Evolutionary conservation across 257 asterid species (phyloP).

Genomic region (Eucommia ulmoides): DNA sequence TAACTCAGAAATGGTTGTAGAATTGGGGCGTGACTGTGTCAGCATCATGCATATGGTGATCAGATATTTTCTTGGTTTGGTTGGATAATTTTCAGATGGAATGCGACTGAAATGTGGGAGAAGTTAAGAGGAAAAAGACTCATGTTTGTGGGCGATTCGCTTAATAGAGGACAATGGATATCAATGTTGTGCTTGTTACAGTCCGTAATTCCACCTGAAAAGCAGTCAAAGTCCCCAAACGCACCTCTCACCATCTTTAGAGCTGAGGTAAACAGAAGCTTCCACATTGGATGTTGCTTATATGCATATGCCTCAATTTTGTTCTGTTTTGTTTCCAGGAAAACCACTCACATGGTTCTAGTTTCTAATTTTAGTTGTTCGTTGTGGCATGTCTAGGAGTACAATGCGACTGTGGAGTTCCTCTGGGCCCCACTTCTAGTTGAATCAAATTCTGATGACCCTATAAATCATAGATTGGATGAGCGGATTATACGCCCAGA

Average conservation of each 20-base stretch:
- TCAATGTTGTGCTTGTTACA: constrained; percentile 81
- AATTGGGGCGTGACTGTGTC: too few species aligned
- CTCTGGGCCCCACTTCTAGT: constrained; percentile 96
- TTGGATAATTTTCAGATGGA: constrained; percentile 48
- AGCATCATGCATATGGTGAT: too few species aligned
- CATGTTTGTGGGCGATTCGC: constrained; percentile 93
- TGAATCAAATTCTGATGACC: constrained; percentile 82
- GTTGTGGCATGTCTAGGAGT: constrained; percentile 31
- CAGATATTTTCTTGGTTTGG: constrained; percentile 2
- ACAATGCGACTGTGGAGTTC: constrained; percentile 80
- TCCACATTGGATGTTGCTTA: not conserved
- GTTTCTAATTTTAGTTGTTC: not conserved
- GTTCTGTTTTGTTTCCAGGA: not conserved
- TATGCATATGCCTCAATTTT: not conserved
- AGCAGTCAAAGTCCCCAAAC: constrained; percentile 71
- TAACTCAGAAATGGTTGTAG: too few species aligned
- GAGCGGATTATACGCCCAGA: constrained; percentile 84
- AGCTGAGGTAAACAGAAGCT: constrained; percentile 50
- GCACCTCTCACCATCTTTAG: constrained; percentile 72
- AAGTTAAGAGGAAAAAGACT: constrained; percentile 82
- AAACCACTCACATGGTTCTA: not conserved
- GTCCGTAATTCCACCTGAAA: constrained; percentile 46
- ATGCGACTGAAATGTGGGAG: constrained; percentile 78
- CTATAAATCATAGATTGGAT: constrained; percentile 67
- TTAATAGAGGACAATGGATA: constrained; percentile 95